Percentiles rank a stretch among this genome's conserved stretches.
Conservation (phyloP, 2,329 filamentous ascomycete genomes). For the Alternaria atra region DNA sequence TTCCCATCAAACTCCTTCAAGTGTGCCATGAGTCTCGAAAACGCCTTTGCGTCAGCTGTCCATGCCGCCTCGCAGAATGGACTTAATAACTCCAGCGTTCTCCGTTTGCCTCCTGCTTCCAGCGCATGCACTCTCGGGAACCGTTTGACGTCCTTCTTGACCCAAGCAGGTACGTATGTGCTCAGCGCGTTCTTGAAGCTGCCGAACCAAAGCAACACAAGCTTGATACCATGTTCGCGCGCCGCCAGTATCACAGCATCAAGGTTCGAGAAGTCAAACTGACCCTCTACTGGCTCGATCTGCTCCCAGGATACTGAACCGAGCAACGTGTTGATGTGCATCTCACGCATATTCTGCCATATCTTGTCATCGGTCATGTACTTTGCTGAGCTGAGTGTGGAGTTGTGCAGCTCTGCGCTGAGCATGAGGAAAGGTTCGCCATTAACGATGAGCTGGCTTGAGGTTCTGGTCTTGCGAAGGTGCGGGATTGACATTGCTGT, state of each 20-base stretch:
- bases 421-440: slow-evolving; percentile 12
- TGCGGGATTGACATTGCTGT: slow-evolving; percentile 12
- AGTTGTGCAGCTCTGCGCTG: slow-evolving; percentile 11
- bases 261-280: slow-evolving; percentile 52
- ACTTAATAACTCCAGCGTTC: not conserved
- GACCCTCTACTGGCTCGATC: slow-evolving; percentile 54
- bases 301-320: slow-evolving; percentile 56
- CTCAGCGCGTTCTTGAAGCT: slow-evolving; percentile 54
- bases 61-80: slow-evolving; percentile 42
- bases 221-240: slow-evolving; percentile 42
- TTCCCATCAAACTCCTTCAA: slow-evolving; percentile 54
- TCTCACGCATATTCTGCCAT: slow-evolving; percentile 1
- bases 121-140: slow-evolving; percentile 11
- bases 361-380: slow-evolving; percentile 9
- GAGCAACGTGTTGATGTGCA: slow-evolving; percentile 54
- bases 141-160: slow-evolving; percentile 40
- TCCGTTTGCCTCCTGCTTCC: not conserved
- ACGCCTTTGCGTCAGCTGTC: slow-evolving; percentile 50
- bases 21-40: slow-evolving; percentile 48
- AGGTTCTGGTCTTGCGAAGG: slow-evolving; percentile 18
- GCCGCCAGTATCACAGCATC: slow-evolving; percentile 50
- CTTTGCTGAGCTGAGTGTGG: slow-evolving; percentile 9
- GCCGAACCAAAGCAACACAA: slow-evolving; percentile 57
- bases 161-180: slow-evolving; percentile 27
- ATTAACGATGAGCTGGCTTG: slow-evolving; percentile 6